Evolutionary conservation across 164 flowering plant genomes (phyloP).

Genomic region (Euptelea pleiosperma): DNA sequence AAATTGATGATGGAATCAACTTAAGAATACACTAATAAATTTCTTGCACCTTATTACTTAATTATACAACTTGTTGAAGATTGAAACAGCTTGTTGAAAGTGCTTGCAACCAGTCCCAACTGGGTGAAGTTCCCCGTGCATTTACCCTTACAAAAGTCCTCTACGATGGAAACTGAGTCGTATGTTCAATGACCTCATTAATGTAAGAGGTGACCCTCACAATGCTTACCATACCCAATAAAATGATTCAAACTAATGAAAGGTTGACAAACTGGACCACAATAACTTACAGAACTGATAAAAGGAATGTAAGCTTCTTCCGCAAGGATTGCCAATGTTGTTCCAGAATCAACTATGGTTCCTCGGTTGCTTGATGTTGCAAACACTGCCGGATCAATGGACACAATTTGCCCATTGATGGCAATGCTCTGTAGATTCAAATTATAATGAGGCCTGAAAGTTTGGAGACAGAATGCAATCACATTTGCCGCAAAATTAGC

Average conservation of each 20-base stretch:
- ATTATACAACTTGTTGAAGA: no score
- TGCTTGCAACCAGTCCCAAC: no score
- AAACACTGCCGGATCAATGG: slow-evolving; percentile 70
- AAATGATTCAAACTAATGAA: background rate
- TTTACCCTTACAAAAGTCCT: no score
- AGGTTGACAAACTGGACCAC: background rate
- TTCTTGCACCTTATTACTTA: no score
- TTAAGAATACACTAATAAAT: background rate
- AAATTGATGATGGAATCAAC: background rate
- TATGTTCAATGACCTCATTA: no score
- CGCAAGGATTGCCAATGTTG: slow-evolving; percentile 86
- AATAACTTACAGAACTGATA: slow-evolving; percentile 58
- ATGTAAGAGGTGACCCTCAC: no score
- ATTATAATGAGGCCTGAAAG: slow-evolving; percentile 90
- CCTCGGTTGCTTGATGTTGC: slow-evolving; percentile 61
- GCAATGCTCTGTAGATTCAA: slow-evolving; percentile 79
- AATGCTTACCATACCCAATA: no score
- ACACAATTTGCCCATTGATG: slow-evolving; percentile 62
- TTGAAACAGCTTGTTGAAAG: no score
- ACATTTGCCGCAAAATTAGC: slow-evolving; percentile 1
- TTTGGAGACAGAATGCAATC: slow-evolving; percentile 9
- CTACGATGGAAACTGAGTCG: no score
- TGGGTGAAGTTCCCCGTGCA: slow-evolving; percentile 6
- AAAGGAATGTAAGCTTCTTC: slow-evolving; percentile 77
- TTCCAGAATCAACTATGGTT: slow-evolving; percentile 91